Conservation (phyloP, 257 asterid species). For the Anisodus acutangulus region DNA sequence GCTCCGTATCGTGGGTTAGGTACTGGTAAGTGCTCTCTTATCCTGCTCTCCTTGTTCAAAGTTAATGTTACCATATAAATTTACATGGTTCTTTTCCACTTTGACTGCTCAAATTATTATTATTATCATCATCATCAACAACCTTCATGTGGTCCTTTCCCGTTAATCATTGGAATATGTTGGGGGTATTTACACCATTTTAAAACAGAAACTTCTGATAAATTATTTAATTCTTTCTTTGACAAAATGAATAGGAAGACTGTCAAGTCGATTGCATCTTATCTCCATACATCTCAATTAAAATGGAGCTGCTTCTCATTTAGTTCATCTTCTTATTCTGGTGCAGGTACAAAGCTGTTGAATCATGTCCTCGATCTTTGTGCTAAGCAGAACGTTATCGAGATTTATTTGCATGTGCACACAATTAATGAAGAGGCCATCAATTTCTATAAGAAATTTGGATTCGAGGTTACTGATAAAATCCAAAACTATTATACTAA, state of each 20-base stretch:
- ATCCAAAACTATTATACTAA: constrained; percentile 86
- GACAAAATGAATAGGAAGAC: neutral
- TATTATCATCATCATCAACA: neutral
- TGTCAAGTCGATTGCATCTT: neutral
- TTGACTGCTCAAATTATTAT: neutral
- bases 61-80: neutral
- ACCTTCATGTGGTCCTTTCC: neutral
- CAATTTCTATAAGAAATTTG: constrained; percentile 89
- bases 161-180: neutral
- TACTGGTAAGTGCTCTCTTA: constrained; percentile 45
- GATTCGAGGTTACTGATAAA: constrained; percentile 87
- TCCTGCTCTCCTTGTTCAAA: neutral
- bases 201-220: neutral
- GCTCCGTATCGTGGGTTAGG: constrained; percentile 64
- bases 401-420: constrained; percentile 95
- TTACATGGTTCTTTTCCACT: neutral
- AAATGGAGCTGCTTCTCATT: neutral
- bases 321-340: neutral
- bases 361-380: constrained; percentile 85
- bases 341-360: constrained; percentile 74
- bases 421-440: constrained; percentile 93
- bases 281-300: neutral
- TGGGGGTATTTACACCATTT: neutral
- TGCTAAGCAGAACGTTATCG: constrained; percentile 76
- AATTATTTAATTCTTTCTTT: neutral